Conservation (phyloP, 2,329 filamentous ascomycete genomes). For the Colletotrichum navitas region DNA sequence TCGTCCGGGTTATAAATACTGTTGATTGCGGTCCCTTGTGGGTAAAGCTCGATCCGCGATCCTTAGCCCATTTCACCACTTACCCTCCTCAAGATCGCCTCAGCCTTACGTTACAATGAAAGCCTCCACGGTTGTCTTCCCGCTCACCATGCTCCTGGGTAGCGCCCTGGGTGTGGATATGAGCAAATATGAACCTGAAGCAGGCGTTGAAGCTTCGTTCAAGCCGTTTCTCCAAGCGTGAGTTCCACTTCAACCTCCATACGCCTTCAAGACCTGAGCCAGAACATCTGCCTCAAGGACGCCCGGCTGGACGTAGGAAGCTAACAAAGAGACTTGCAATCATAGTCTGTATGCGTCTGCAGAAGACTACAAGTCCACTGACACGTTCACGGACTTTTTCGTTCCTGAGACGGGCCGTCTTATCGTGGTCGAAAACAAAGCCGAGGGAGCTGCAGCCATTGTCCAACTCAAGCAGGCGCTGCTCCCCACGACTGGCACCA, state of each 20-base stretch:
- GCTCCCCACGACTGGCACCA: slow-evolving; percentile 24
- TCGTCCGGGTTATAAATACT: not conserved
- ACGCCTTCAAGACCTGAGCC: not conserved
- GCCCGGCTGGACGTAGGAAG: too few relatives aligned
- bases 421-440: slow-evolving; percentile 22
- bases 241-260: not conserved
- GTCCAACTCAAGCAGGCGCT: slow-evolving; percentile 27
- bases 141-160: slow-evolving; percentile 17
- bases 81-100: not conserved
- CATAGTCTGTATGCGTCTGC: slow-evolving; percentile 25
- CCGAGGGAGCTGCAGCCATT: slow-evolving; percentile 7
- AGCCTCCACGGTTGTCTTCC: slow-evolving; percentile 13
- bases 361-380: slow-evolving; percentile 23
- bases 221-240: slow-evolving; percentile 29
- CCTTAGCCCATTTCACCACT: not conserved
- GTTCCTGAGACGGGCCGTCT: slow-evolving; percentile 22
- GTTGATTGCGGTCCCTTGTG: not conserved
- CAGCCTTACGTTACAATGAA: not conserved
- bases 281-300: not conserved
- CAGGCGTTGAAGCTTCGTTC: slow-evolving; percentile 20
- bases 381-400: slow-evolving; percentile 34
- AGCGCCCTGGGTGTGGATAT: slow-evolving; percentile 24
- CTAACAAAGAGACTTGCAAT: not conserved
- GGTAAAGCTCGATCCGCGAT: too few relatives aligned
- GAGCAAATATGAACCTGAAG: slow-evolving; percentile 8